These are phyloP conservation scores for Aureobasidium uvarum DNA, from an alignment of 2,329 filamentous ascomycete genomes.

Conservation along the genomic window DNA sequence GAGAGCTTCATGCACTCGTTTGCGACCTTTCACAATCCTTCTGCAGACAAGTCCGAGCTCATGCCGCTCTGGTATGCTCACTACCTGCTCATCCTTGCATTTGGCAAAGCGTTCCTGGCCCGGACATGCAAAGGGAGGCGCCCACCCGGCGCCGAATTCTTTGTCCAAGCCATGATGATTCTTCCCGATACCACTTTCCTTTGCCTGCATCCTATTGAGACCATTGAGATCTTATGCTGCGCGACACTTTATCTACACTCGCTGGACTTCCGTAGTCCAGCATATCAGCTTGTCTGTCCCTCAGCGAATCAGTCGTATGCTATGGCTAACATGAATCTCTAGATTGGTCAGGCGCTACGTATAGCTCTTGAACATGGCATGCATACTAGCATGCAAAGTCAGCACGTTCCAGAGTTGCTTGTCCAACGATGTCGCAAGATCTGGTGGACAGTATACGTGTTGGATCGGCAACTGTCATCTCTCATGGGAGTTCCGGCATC, in stretches of 20 bases:
- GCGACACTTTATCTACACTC: constrained; percentile 55
- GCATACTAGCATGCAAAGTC: constrained; percentile 53
- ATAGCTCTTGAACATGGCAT: constrained; percentile 52
- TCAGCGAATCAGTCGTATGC: too few relatives aligned
- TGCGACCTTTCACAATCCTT: constrained; percentile 42
- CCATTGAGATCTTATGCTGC: constrained; percentile 52
- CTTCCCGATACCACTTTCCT: constrained; percentile 47
- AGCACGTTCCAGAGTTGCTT: constrained; percentile 43
- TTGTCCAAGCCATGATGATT: constrained; percentile 47
- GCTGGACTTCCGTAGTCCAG: constrained; percentile 49
- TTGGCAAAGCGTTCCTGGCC: constrained; percentile 54
- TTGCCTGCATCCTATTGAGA: neutral
- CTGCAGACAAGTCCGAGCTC: constrained; percentile 24
- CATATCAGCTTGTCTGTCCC: too few relatives aligned
- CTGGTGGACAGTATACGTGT: constrained; percentile 57
- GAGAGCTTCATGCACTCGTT: constrained; percentile 50
- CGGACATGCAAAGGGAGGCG: constrained; percentile 22
- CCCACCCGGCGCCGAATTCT: constrained; percentile 51
- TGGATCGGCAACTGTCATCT: constrained; percentile 56
- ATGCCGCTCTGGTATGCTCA: constrained; percentile 53
- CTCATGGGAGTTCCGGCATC: constrained; percentile 54
- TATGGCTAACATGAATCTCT: too few relatives aligned
- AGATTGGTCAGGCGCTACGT: constrained; percentile 54
- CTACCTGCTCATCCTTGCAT: constrained; percentile 54
- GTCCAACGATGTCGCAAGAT: constrained; percentile 51